Conservation (phyloP, 2,329 filamentous ascomycete genomes). For the Talaromyces sp. region DNA sequence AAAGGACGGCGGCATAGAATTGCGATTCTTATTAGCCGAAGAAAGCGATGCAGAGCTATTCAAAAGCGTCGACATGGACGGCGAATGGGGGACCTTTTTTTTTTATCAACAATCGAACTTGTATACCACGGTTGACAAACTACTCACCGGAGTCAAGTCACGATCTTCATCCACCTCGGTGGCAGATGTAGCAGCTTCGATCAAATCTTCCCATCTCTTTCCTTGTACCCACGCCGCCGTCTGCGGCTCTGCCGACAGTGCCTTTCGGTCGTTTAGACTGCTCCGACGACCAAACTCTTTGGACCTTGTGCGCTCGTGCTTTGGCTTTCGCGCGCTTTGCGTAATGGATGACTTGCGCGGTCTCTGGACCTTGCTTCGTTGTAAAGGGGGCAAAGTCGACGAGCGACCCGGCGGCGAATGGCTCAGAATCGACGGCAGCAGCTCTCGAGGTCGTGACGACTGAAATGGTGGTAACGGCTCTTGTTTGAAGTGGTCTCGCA, state of each 20-base stretch:
- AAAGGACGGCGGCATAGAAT: constrained; percentile 57
- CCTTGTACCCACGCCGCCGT: constrained; percentile 66
- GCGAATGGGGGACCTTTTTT: constrained; percentile 34
- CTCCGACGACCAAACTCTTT: constrained; percentile 68
- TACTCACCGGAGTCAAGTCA: constrained; percentile 78
- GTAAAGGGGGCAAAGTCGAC: constrained; percentile 78
- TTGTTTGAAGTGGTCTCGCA: constrained; percentile 65
- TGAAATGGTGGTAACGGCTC: constrained; percentile 64
- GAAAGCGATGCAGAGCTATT: constrained; percentile 34
- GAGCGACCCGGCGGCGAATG: constrained; percentile 82
- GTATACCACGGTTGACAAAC: constrained; percentile 14
- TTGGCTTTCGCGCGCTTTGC: constrained; percentile 67
- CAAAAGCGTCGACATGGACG: constrained; percentile 34
- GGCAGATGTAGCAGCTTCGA: constrained; percentile 88
- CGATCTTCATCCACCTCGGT: constrained; percentile 82
- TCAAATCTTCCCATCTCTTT: constrained; percentile 93
- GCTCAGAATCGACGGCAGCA: constrained; percentile 72
- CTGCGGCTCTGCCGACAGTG: constrained; percentile 77
- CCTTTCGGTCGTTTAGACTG: constrained; percentile 72
- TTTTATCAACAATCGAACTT: not conserved
- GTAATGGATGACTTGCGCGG: constrained; percentile 82
- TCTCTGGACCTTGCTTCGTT: constrained; percentile 65
- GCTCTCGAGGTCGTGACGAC: constrained; percentile 60
- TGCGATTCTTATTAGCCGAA: constrained; percentile 44
- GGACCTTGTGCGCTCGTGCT: constrained; percentile 77